Conservation (phyloP, 345 rosid genomes). For the Eucalyptus sp. region DNA sequence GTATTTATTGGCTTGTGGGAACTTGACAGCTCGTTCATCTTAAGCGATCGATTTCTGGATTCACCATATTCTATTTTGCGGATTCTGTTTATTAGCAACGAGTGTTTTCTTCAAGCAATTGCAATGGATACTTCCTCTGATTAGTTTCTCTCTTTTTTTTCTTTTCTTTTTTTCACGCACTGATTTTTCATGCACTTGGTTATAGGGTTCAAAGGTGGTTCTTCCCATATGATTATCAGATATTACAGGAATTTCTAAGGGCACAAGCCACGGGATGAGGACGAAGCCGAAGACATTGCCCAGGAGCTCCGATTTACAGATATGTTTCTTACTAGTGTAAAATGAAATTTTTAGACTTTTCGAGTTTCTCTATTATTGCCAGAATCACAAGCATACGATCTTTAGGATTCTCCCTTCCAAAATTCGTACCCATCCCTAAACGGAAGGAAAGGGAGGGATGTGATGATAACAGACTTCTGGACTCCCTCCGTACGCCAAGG, state of each 20-base stretch:
- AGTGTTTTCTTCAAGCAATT: not conserved
- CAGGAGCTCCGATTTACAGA: too few species aligned
- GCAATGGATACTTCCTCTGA: not conserved
- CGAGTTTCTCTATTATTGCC: not conserved
- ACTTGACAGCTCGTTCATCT: not conserved
- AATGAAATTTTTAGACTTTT: not conserved
- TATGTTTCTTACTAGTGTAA: not conserved
- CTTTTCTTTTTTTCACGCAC: too few species aligned
- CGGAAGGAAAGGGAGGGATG: not conserved
- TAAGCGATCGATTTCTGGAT: not conserved
- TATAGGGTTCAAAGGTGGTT: slow-evolving; percentile 89
- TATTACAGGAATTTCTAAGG: slow-evolving; percentile 47
- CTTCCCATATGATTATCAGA: slow-evolving; percentile 90
- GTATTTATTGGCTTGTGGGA: not conserved
- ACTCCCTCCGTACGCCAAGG: not conserved
- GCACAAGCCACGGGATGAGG: too few species aligned
- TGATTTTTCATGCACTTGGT: not conserved
- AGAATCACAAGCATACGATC: not conserved
- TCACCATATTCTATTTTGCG: not conserved
- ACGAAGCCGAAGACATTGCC: too few species aligned
- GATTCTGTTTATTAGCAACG: not conserved
- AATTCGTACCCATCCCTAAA: not conserved
- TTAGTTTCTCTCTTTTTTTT: not conserved
- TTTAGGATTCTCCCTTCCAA: not conserved
- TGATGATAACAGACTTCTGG: not conserved